Conservation (phyloP, 1,284 basidiomycete species). For the Heimioporus punctisporus region DNA sequence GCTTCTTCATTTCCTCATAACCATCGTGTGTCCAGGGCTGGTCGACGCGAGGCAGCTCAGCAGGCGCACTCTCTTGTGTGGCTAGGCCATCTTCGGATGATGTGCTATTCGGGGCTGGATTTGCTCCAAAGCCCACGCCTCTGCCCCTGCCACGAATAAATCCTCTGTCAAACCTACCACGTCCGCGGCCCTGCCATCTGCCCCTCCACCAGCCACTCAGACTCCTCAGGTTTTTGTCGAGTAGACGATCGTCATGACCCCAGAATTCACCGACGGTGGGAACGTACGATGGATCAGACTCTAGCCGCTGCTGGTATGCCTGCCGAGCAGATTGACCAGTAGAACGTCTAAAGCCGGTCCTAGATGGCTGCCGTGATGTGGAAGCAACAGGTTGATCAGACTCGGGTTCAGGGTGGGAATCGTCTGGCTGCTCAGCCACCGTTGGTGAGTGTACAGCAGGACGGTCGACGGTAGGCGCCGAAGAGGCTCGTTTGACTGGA, state of each 20-base stretch:
- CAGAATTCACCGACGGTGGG: slow-evolving; percentile 90
- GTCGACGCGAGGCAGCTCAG: slow-evolving; percentile 59
- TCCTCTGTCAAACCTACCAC: slow-evolving; percentile 48
- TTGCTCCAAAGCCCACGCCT: slow-evolving; percentile 39
- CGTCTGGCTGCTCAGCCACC: slow-evolving; percentile 26
- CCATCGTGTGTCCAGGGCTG: slow-evolving; percentile 80
- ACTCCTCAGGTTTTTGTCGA: slow-evolving; percentile 75
- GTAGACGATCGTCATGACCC: slow-evolving; percentile 87
- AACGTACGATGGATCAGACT: slow-evolving; percentile 82
- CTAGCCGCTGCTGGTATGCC: slow-evolving; percentile 76
- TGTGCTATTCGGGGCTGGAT: slow-evolving; percentile 7
- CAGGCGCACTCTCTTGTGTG: slow-evolving; percentile 20
- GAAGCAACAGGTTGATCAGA: slow-evolving; percentile 38
- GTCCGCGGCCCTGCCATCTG: slow-evolving; percentile 69
- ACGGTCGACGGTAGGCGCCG: slow-evolving; percentile 24
- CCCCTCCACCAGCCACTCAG: slow-evolving; percentile 84
- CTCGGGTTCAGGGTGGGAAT: slow-evolving; percentile 15
- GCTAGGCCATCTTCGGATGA: slow-evolving; percentile 25
- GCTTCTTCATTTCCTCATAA: slow-evolving; percentile 79
- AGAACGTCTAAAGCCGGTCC: slow-evolving; percentile 35
- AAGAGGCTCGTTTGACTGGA: slow-evolving; percentile 30
- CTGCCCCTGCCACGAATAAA: slow-evolving; percentile 57
- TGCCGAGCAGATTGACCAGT: slow-evolving; percentile 67
- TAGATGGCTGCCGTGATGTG: slow-evolving; percentile 33
- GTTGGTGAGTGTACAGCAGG: slow-evolving; percentile 26